These are phyloP conservation scores for Besnoitia besnoiti DNA, from an alignment of 169 alveolate genomes.

Conservation along the genomic window DNA sequence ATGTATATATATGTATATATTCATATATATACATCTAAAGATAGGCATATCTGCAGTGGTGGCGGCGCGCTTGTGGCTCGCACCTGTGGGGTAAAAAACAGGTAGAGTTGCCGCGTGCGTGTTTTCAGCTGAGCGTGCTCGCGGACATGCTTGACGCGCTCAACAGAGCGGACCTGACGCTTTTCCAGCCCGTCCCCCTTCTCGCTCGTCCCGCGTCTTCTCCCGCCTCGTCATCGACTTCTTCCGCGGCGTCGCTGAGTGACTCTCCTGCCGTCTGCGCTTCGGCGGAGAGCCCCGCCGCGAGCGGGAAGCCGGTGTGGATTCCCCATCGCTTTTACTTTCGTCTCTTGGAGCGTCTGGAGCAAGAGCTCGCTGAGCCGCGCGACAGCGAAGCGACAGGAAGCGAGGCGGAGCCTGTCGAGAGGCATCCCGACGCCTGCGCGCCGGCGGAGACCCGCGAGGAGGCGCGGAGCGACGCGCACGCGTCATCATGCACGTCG, in stretches of 20 bases:
- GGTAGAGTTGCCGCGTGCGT: too few relatives aligned
- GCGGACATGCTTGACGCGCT: neutral
- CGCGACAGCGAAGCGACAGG: neutral
- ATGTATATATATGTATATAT: too few relatives aligned
- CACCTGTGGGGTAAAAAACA: too few relatives aligned
- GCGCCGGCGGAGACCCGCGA: neutral
- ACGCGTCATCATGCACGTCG: too few relatives aligned
- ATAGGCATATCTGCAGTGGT: too few relatives aligned
- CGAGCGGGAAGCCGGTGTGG: neutral
- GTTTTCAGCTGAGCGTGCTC: neutral
- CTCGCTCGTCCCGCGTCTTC: neutral
- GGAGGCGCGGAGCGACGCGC: neutral
- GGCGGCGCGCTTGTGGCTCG: too few relatives aligned
- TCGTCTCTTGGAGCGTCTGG: constrained; percentile 1
- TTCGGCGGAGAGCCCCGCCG: neutral
- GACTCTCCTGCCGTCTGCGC: neutral
- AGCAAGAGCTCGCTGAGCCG: neutral
- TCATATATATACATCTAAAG: too few relatives aligned
- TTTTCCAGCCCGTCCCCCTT: constrained; percentile 3
- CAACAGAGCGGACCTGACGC: neutral
- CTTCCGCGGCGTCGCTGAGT: neutral
- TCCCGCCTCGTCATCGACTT: neutral
- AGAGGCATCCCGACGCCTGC: neutral
- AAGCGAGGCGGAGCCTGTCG: neutral
- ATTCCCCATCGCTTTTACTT: constrained; percentile 21